phyloP scores from a whole-genome alignment of 2,329 filamentous ascomycete species.

The Neofusicoccum ribis region DNA sequence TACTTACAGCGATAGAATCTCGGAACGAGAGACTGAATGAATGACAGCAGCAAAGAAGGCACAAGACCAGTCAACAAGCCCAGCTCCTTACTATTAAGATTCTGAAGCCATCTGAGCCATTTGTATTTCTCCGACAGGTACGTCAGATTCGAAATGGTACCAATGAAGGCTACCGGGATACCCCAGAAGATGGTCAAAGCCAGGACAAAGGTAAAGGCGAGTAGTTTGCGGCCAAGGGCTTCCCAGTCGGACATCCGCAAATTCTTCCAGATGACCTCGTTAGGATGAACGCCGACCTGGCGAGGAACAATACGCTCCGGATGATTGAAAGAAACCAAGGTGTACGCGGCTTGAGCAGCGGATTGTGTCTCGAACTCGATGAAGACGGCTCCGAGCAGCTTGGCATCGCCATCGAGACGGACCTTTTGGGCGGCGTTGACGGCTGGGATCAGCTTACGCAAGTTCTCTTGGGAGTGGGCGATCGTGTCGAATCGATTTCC shows the following conservation, averaged over 20 bases:
- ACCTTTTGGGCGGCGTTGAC: slow-evolving; percentile 67
- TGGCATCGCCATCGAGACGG: slow-evolving; percentile 66
- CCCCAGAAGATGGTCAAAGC: slow-evolving; percentile 49
- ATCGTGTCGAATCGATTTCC: slow-evolving; percentile 67
- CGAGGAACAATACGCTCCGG: slow-evolving; percentile 38
- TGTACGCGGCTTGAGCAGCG: slow-evolving; percentile 81
- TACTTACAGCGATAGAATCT: slow-evolving; percentile 40
- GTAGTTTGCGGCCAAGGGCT: slow-evolving; percentile 31
- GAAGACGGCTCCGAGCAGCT: slow-evolving; percentile 75
- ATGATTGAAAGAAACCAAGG: slow-evolving; percentile 76
- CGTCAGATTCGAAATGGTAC: slow-evolving; percentile 47
- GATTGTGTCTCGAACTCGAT: slow-evolving; percentile 82
- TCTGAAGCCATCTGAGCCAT: slow-evolving; percentile 45
- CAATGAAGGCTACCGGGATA: slow-evolving; percentile 47
- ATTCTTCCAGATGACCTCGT: slow-evolving; percentile 51
- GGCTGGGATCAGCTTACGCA: slow-evolving; percentile 71
- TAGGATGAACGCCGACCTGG: slow-evolving; percentile 45
- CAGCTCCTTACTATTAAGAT: slow-evolving; percentile 42
- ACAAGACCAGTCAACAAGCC: slow-evolving; percentile 50
- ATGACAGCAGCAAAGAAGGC: slow-evolving; percentile 44
- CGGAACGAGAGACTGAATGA: slow-evolving; percentile 47
- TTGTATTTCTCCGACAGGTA: slow-evolving; percentile 38
- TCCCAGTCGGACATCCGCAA: slow-evolving; percentile 39
- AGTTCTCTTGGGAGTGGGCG: slow-evolving; percentile 74
- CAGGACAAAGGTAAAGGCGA: slow-evolving; percentile 41